A percentile compares a stretch with the other conserved stretches of the same genome.
phyloP scores from a whole-genome alignment of 345 rosid species.

The Citrus glauca region DNA sequence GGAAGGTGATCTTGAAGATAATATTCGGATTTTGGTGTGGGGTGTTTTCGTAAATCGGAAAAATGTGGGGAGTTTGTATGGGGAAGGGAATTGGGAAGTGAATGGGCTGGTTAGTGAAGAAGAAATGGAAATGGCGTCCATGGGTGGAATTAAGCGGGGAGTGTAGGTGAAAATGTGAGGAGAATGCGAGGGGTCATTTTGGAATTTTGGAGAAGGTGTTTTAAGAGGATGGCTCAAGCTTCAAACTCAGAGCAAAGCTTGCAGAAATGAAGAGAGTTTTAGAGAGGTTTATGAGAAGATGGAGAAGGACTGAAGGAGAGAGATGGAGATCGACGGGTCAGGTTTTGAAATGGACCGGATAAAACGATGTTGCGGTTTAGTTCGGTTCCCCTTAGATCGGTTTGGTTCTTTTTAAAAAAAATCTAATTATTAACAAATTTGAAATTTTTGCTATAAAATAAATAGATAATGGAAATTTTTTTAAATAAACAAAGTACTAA shows the following conservation, averaged over 20 bases:
- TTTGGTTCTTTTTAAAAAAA: not conserved
- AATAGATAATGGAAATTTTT: too few relatives aligned
- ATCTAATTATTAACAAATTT: not conserved
- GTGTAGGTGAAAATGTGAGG: not conserved
- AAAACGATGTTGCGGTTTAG: not conserved
- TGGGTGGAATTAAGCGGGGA: constrained; percentile 7
- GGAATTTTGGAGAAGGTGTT: not conserved
- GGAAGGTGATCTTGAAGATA: not conserved
- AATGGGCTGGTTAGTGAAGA: constrained; percentile 27
- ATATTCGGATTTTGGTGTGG: constrained; percentile 1
- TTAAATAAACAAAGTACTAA: too few relatives aligned
- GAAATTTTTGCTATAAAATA: too few relatives aligned
- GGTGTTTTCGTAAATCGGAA: constrained; percentile 25
- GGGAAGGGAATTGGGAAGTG: constrained; percentile 31
- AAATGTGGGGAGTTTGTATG: constrained; percentile 15
- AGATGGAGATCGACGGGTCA: not conserved
- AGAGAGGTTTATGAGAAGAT: constrained; percentile 7
- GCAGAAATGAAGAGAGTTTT: not conserved
- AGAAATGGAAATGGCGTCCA: constrained; percentile 48
- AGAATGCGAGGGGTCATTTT: constrained; percentile 7
- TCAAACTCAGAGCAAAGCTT: not conserved
- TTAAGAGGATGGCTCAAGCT: not conserved
- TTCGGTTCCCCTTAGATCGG: not conserved
- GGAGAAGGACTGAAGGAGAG: not conserved
- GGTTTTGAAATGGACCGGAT: constrained; percentile 10